Conservation (phyloP, 2,329 filamentous ascomycete species). For the Knufia petricola region DNA sequence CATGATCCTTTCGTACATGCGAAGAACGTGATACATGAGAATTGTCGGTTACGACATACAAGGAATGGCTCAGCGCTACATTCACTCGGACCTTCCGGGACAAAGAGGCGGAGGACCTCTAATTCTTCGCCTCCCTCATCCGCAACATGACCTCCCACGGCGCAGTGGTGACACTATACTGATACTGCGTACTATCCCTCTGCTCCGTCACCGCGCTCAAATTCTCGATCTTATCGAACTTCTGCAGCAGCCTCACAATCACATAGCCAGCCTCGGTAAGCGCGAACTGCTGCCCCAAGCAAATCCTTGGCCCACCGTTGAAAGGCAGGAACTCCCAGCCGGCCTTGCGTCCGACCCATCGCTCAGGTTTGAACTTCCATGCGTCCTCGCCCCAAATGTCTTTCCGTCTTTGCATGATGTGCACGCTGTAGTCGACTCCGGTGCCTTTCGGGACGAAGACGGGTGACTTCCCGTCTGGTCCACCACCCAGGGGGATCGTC, state of each 20-base stretch:
- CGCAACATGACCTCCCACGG: too few species aligned
- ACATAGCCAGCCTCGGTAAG: constrained; percentile 23
- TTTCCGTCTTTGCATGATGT: constrained; percentile 62
- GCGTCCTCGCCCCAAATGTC: constrained; percentile 41
- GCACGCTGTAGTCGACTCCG: constrained; percentile 55
- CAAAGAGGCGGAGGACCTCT: too few species aligned
- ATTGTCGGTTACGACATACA: too few species aligned
- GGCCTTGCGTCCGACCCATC: constrained; percentile 64
- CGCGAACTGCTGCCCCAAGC: constrained; percentile 25
- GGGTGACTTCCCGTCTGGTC: constrained; percentile 37
- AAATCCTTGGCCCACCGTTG: constrained; percentile 25
- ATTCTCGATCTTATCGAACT: constrained; percentile 52
- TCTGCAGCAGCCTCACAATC: constrained; percentile 23
- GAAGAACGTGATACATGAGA: too few species aligned
- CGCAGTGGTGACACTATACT: too few species aligned
- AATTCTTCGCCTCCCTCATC: too few species aligned
- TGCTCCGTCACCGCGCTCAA: too few species aligned
- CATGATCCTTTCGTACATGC: too few species aligned
- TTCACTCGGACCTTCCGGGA: too few species aligned
- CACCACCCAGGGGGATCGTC: constrained; percentile 40
- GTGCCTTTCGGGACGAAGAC: constrained; percentile 44
- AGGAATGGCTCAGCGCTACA: too few species aligned
- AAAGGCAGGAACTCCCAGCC: constrained; percentile 43
- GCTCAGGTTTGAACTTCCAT: constrained; percentile 53
- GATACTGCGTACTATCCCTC: too few species aligned